A percentile compares a stretch with the other conserved stretches of the same genome.
Evolutionary conservation across 2,329 filamentous ascomycete species (phyloP).

Genomic region (Chaetothyriales sp.): DNA sequence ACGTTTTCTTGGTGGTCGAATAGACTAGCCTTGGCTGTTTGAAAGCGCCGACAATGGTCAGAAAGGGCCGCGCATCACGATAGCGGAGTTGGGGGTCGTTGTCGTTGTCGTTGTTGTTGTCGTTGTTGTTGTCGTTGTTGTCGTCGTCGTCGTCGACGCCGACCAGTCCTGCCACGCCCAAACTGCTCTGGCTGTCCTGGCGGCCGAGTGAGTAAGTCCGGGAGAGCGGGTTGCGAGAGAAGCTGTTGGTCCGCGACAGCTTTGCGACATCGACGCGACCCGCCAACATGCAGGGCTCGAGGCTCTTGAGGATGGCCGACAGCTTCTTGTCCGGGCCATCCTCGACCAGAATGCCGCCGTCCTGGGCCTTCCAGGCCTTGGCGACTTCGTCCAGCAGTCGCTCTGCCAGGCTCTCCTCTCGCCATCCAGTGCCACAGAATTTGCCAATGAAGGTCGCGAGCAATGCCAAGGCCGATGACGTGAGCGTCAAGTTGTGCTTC

Average conservation of each 20-base stretch:
- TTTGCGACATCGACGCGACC: conserved; percentile 45
- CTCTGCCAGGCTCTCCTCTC: conserved; percentile 86
- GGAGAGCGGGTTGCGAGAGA: conserved; percentile 36
- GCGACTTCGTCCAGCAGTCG: conserved; percentile 84
- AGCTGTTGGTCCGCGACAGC: conserved; percentile 33
- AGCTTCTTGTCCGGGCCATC: conserved; percentile 58
- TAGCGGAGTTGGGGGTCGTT: conserved; percentile 46
- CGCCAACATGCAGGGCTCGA: conserved; percentile 84
- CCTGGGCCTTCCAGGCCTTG: conserved; percentile 78
- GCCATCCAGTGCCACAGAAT: conserved; percentile 91
- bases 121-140: conserved; percentile 19
- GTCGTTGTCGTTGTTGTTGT: conserved; percentile 35
- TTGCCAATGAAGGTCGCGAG: conserved; percentile 82
- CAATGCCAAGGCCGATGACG: conserved; percentile 69
- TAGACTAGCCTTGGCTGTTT: conserved; percentile 55
- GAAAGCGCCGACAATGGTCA: conserved; percentile 71
- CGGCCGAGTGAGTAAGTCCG: conserved; percentile 43
- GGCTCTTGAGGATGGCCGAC: conserved; percentile 64
- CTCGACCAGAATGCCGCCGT: conserved; percentile 82
- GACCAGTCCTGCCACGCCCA: conserved; percentile 39
- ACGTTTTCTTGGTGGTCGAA: conserved; percentile 62
- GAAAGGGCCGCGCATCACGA: conserved; percentile 64
- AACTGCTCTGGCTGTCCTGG: conserved; percentile 53
- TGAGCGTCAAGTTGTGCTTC: conserved; percentile 88
- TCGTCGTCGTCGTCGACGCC: conserved; percentile 33